Evolutionary conservation across 306 rosid species (phyloP).

Genomic region (Erythrophleum fordii): DNA sequence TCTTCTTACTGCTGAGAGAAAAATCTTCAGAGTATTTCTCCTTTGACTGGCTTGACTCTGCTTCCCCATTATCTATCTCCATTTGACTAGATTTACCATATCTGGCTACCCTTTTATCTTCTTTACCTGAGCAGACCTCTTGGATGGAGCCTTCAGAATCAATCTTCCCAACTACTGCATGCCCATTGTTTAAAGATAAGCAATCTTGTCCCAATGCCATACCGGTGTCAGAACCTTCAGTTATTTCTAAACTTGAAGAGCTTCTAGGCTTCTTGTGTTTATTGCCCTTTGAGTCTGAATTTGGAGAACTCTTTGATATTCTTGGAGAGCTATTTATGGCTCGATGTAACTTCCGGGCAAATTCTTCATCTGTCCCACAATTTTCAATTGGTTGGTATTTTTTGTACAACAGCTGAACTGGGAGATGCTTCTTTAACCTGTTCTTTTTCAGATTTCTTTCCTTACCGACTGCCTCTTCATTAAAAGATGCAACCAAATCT

Average conservation of each 20-base stretch:
- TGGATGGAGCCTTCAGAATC: constrained; percentile 53
- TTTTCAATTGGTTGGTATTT: constrained; percentile 81
- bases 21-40: constrained; percentile 59
- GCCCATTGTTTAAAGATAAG: constrained; percentile 60
- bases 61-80: constrained; percentile 58
- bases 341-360: constrained; percentile 81
- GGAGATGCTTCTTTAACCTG: constrained; percentile 85
- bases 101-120: constrained; percentile 50
- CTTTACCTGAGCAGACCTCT: constrained; percentile 57
- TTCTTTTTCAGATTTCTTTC: constrained; percentile 68
- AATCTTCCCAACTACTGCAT: constrained; percentile 50
- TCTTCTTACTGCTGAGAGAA: constrained; percentile 62
- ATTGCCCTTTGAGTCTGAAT: constrained; percentile 63
- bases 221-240: constrained; percentile 52
- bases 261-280: constrained; percentile 66
- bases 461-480: constrained; percentile 61
- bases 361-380: constrained; percentile 81
- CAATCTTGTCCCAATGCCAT: constrained; percentile 46
- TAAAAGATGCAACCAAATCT: constrained; percentile 81
- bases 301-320: constrained; percentile 65
- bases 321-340: constrained; percentile 93
- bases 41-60: constrained; percentile 66
- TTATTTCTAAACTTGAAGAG: constrained; percentile 52
- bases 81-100: constrained; percentile 52
- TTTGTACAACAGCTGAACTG: constrained; percentile 89